These are phyloP conservation scores for Aspergillus asperescens DNA, from an alignment of 495 filamentous ascomycete species.

Conservation along the genomic window DNA sequence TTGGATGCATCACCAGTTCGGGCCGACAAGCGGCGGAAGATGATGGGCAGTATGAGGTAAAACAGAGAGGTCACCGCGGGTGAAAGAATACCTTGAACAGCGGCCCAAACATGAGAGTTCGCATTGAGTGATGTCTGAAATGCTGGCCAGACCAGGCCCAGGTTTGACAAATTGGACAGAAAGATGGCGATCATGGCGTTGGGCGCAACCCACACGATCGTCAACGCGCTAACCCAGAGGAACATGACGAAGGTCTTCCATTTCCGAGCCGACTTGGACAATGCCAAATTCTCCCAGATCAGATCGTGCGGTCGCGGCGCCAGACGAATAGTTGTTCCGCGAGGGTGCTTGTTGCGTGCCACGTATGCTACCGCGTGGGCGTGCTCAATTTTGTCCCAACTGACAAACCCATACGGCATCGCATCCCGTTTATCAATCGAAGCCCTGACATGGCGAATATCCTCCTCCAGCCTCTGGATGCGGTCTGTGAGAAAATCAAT, in stretches of 20 bases:
- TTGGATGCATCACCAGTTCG: constrained; percentile 82
- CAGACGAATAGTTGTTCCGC: constrained; percentile 70
- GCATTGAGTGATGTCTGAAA: constrained; percentile 61
- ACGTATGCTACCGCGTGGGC: constrained; percentile 85
- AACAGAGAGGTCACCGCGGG: constrained; percentile 85
- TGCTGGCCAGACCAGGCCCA: constrained; percentile 72
- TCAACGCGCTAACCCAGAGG: constrained; percentile 75
- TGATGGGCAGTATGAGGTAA: constrained; percentile 82
- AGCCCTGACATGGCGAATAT: constrained; percentile 76
- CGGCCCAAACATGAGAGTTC: constrained; percentile 66
- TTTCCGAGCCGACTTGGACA: constrained; percentile 58
- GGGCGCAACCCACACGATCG: constrained; percentile 84
- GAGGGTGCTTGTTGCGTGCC: constrained; percentile 70
- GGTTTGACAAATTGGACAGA: constrained; percentile 72
- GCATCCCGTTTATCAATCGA: constrained; percentile 80
- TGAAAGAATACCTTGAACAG: constrained; percentile 91
- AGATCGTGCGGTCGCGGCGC: constrained; percentile 87
- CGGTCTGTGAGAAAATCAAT: constrained; percentile 88
- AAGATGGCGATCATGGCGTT: constrained; percentile 96
- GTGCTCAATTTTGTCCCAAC: constrained; percentile 79
- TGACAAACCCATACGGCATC: constrained; percentile 90
- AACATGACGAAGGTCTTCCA: constrained; percentile 74
- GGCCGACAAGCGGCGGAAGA: constrained; percentile 80
- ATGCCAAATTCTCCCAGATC: constrained; percentile 89
- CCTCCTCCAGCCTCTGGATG: constrained; percentile 73